These are phyloP conservation scores for Calonectria naviculata DNA, from an alignment of 2,329 filamentous ascomycete genomes.

Conservation along the genomic window DNA sequence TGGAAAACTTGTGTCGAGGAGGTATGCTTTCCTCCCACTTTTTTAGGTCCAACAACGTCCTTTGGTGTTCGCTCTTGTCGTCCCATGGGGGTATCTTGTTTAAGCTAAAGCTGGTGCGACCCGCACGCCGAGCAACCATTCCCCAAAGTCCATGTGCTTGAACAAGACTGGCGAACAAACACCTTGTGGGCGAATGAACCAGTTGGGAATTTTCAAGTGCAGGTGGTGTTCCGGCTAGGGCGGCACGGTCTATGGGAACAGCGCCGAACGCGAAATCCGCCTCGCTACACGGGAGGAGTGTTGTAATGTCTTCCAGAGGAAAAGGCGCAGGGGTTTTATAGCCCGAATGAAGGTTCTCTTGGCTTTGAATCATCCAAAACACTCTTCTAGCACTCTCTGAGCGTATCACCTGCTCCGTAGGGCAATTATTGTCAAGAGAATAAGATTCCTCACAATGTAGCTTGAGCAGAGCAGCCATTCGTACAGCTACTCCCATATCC, in stretches of 20 bases:
- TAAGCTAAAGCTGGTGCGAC: slow-evolving; percentile 20
- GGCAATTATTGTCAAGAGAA: slow-evolving; percentile 34
- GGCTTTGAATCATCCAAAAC: slow-evolving; percentile 51
- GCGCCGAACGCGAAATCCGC: slow-evolving; percentile 50
- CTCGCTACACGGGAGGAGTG: slow-evolving; percentile 49
- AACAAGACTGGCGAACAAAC: slow-evolving; percentile 50
- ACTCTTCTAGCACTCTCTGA: slow-evolving; percentile 48
- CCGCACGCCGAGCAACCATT: slow-evolving; percentile 44
- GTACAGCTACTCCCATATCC: slow-evolving; percentile 51
- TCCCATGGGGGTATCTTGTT: slow-evolving; percentile 37
- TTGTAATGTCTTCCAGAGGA: slow-evolving; percentile 48
- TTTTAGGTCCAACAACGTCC: slow-evolving; percentile 31
- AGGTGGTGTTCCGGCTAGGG: slow-evolving; percentile 45
- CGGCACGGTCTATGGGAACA: slow-evolving; percentile 42
- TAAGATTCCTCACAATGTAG: slow-evolving; percentile 52
- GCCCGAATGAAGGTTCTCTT: slow-evolving; percentile 50
- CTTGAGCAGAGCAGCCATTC: slow-evolving; percentile 47
- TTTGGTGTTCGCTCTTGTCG: slow-evolving; percentile 38
- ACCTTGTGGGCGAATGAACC: slow-evolving; percentile 38
- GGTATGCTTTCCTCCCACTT: slow-evolving; percentile 47
- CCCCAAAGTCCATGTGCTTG: slow-evolving; percentile 52
- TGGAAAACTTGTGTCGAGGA: slow-evolving; percentile 45
- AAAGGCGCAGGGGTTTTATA: slow-evolving; percentile 47
- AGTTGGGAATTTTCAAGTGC: slow-evolving; percentile 38
- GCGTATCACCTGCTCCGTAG: slow-evolving; percentile 43